Conservation (phyloP, 208 protist genomes). For the Tetramitus jugosus region DNA sequence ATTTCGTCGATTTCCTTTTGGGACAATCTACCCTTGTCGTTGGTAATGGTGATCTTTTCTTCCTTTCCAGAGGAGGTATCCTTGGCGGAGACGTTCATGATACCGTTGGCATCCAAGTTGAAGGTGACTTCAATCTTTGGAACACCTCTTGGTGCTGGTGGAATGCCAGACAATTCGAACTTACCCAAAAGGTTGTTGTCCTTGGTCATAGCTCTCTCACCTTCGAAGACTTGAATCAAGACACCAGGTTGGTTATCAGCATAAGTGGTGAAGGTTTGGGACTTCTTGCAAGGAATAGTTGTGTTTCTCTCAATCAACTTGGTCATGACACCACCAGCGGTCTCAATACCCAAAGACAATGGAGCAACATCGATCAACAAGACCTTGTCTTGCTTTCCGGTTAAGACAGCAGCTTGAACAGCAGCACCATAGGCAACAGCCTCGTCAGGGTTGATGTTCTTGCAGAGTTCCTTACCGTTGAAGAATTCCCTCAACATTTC, state of each 20-base stretch:
- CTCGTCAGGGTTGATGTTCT: no score
- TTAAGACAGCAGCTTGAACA: no score
- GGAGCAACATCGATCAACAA: constrained; percentile 78
- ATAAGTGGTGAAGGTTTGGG: no score
- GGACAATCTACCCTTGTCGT: constrained; percentile 78
- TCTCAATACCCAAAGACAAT: constrained; percentile 77
- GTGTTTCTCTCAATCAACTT: constrained; percentile 83
- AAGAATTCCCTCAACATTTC: constrained; percentile 54
- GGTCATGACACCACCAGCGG: no score
- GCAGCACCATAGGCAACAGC: no score
- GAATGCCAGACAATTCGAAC: constrained; percentile 89
- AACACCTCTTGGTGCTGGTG: no score
- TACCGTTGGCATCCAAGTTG: constrained; percentile 67
- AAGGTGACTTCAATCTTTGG: no score
- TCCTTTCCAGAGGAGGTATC: constrained; percentile 43
- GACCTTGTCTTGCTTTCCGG: constrained; percentile 32
- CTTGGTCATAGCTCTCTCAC: no score
- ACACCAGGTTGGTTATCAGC: constrained; percentile 88
- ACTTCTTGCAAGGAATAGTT: constrained; percentile 79
- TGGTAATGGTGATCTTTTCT: constrained; percentile 58
- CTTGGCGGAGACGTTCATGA: constrained; percentile 43
- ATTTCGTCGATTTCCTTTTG: constrained; percentile 87
- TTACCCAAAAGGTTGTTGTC: constrained; percentile 82
- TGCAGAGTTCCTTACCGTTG: no score
- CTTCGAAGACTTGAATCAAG: no score